These are phyloP conservation scores for Penicillium sp. DNA, from an alignment of 2,329 filamentous ascomycete species.

Conservation along the genomic window DNA sequence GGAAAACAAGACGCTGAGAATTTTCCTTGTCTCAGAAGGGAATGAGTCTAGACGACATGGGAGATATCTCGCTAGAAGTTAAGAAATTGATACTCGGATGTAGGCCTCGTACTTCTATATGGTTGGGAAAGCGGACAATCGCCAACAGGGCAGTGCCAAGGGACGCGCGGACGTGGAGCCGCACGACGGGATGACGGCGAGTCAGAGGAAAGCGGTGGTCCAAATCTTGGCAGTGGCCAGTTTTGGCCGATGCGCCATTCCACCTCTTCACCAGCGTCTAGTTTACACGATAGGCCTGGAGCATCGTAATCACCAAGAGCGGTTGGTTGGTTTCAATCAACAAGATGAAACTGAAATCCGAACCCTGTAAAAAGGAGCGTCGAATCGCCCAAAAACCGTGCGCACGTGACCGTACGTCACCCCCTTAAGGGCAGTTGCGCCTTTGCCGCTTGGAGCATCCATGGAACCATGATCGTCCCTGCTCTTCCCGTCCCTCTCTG, in stretches of 20 bases:
- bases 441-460: conserved; percentile 12
- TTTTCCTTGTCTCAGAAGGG: background rate
- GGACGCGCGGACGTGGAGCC: conserved; percentile 26
- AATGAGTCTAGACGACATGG: background rate
- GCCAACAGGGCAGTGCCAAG: background rate
- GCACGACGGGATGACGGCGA: conserved; percentile 8
- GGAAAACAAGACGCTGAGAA: background rate
- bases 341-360: background rate
- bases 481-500: conserved; percentile 10
- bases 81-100: background rate
- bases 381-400: background rate
- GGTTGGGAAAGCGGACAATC: background rate
- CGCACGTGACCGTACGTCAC: conserved; percentile 13
- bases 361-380: background rate
- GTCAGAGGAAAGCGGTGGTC: conserved; percentile 3
- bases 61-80: too few species aligned
- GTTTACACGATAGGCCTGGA: too few species aligned
- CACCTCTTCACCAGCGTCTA: too few species aligned
- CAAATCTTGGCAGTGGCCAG: conserved; percentile 15
- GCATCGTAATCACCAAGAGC: background rate
- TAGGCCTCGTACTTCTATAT: too few species aligned
- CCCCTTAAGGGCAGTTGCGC: conserved; percentile 9
- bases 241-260: too few species aligned
- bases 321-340: background rate
- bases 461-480: conserved; percentile 23